A percentile compares a stretch with the other conserved stretches of the same genome.
Evolutionary conservation across 768 basidiomycete species (phyloP).

Genomic region (Tylopilus sp.): DNA sequence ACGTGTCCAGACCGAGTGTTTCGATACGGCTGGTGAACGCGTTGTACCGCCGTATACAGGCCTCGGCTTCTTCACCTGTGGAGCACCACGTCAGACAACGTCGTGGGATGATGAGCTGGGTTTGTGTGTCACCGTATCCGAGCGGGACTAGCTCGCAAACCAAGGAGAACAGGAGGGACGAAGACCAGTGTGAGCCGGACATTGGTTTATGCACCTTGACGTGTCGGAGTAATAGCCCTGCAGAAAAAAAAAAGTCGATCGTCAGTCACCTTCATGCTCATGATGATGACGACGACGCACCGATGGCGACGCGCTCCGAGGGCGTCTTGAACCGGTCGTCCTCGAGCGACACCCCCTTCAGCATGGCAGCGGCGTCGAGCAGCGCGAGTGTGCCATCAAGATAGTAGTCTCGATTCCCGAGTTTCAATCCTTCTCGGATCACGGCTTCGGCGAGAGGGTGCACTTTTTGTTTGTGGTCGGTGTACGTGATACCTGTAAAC

Average conservation of each 20-base stretch:
- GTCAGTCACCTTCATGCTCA: not conserved
- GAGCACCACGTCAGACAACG: slow-evolving; percentile 1
- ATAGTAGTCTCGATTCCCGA: slow-evolving; percentile 74
- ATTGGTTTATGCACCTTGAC: slow-evolving; percentile 59
- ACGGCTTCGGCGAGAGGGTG: slow-evolving; percentile 61
- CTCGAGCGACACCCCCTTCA: slow-evolving; percentile 34
- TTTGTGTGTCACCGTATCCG: slow-evolving; percentile 40
- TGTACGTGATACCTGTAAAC: slow-evolving; percentile 55
- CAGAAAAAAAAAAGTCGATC: not conserved
- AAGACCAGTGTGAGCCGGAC: slow-evolving; percentile 66
- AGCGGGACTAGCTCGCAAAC: slow-evolving; percentile 62
- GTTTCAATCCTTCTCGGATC: slow-evolving; percentile 81
- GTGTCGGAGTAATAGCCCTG: slow-evolving; percentile 69
- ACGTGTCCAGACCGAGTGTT: slow-evolving; percentile 54
- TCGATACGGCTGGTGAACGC: slow-evolving; percentile 56
- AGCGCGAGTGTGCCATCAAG: slow-evolving; percentile 71
- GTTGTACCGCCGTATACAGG: slow-evolving; percentile 63
- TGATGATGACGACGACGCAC: slow-evolving; percentile 38
- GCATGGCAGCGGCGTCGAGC: slow-evolving; percentile 48
- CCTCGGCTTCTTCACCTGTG: slow-evolving; percentile 42
- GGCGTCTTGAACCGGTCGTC: slow-evolving; percentile 34
- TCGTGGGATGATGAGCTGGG: not conserved
- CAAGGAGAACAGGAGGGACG: slow-evolving; percentile 70
- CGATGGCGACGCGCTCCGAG: slow-evolving; percentile 56
- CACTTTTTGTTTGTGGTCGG: slow-evolving; percentile 60